Base-by-base conservation (phyloP, 495 filamentous ascomycete genomes). In the Aspergillus coremiiformis region DNA sequence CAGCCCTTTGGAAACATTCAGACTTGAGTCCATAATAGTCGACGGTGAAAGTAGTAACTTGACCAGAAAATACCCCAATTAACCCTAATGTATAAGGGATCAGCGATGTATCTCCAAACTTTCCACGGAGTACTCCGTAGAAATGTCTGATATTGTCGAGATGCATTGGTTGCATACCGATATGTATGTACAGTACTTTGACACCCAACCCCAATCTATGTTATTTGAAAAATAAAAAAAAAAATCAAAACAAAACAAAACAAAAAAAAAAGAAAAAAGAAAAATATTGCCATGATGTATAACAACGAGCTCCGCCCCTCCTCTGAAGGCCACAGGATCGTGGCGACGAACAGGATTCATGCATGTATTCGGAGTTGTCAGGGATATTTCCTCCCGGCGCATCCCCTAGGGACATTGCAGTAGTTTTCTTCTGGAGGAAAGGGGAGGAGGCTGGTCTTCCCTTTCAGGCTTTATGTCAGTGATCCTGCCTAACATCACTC, bases 1-100 rank as follows among this genome's bases (percentile, higher is more conserved):
- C 54, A 54, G 48, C 47, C 56, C 37, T 54, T 52, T 53, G 55
- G 55, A 35, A 26, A 43, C 39, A 47, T 46, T 49, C 45, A 41
- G 35, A 48, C 49, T 33, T 37, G 44, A 44, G 21, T 22, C 30
- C 44, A 48, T n/a, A 41, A 50, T 53, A 50, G 53, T 57, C 55
- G 50, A 51, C 52, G 17, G 27, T 26, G 42, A 43, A 29, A 30
- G 44, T 47, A 12, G 27, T 49, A 39, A 52, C 49, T 41, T 39
- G 29, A 20, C 23, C 44, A 23, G 44, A 37, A 50, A 49, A 39
- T 22, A 19, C 54, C 21, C 49, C 48, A 39, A 15, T 19, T 45
- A 45, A 53, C 17, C 50, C 21, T 39, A 17, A 43, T 52, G 55
- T 47, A 37, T 44, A 29, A 47, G 48, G 30, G 53, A 55, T 55